Conservation (phyloP, 148 eudicot species). For the Rhododendron ovatum region DNA sequence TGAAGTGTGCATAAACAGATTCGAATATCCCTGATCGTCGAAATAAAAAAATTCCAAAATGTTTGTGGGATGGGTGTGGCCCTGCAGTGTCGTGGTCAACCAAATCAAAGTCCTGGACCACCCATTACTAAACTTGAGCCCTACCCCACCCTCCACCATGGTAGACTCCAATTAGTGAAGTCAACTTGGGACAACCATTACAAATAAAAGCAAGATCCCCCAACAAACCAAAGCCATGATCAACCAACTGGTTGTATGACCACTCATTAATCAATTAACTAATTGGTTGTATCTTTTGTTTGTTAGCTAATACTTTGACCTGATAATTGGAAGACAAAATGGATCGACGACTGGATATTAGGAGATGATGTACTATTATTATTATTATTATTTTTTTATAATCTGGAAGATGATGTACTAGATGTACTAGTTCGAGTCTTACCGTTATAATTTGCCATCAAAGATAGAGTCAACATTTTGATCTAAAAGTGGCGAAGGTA, state of each 20-base stretch:
- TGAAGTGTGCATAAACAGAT: fast-evolving
- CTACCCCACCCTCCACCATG: neutral
- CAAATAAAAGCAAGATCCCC: neutral
- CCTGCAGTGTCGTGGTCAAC: neutral
- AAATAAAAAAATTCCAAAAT: no score
- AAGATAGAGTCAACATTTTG: neutral
- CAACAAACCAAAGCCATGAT: neutral
- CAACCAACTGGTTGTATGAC: neutral
- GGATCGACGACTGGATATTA: neutral
- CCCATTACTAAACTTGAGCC: neutral
- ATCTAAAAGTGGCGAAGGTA: neutral
- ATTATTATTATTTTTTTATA: no score
- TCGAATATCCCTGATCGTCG: no score
- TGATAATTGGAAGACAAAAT: neutral
- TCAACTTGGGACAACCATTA: constrained; percentile 4
- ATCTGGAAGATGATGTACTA: neutral
- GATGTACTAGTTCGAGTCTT: neutral
- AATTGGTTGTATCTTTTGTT: neutral
- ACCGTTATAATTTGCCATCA: neutral
- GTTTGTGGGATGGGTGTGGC: neutral
- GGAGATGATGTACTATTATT: neutral
- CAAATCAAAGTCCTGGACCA: neutral
- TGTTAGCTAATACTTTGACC: neutral
- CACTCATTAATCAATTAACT: neutral
- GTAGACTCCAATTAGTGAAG: constrained; percentile 14